A percentile compares a stretch with the other conserved stretches of the same genome.
Conservation (phyloP, 208 protist species). For the Jaenimonas drosophilae region DNA sequence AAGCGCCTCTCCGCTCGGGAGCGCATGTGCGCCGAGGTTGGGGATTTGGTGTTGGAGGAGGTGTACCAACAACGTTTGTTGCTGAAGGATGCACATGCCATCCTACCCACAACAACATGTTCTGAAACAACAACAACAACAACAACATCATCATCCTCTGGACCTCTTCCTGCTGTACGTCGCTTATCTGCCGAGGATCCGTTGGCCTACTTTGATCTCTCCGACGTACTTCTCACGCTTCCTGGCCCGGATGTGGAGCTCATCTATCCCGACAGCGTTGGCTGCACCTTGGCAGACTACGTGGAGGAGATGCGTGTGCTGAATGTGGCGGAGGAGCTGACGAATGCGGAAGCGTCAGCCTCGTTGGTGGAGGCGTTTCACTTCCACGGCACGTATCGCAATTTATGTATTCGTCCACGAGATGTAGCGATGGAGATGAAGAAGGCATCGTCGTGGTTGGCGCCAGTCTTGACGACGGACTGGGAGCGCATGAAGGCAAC, state of each 20-base stretch:
- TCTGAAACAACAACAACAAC: too few relatives aligned
- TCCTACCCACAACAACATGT: too few relatives aligned
- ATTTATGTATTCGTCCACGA: constrained; percentile 35
- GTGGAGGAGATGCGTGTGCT: constrained; percentile 10
- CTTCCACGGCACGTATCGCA: constrained; percentile 83
- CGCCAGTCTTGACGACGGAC: constrained; percentile 58
- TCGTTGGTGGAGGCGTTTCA: constrained; percentile 74
- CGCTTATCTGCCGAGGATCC: constrained; percentile 52
- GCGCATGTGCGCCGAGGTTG: constrained; percentile 31
- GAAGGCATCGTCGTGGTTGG: constrained; percentile 17
- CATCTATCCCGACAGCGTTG: constrained; percentile 39
- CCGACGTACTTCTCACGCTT: constrained; percentile 86
- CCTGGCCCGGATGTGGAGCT: constrained; percentile 77
- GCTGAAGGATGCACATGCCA: not conserved
- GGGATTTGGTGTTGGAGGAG: constrained; percentile 77
- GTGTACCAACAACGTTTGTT: constrained; percentile 15
- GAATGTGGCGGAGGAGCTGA: constrained; percentile 25
- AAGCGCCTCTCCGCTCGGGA: constrained; percentile 35
- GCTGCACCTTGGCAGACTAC: constrained; percentile 55
- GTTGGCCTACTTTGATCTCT: constrained; percentile 46
- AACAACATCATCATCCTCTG: too few relatives aligned
- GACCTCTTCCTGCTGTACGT: constrained; percentile 34
- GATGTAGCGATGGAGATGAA: constrained; percentile 20
- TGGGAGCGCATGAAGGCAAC: constrained; percentile 17
- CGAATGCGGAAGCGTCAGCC: constrained; percentile 3